Evolutionary conservation across 108 stramenopile genomes (phyloP).

Genomic region (Fistulifera solaris): DNA sequence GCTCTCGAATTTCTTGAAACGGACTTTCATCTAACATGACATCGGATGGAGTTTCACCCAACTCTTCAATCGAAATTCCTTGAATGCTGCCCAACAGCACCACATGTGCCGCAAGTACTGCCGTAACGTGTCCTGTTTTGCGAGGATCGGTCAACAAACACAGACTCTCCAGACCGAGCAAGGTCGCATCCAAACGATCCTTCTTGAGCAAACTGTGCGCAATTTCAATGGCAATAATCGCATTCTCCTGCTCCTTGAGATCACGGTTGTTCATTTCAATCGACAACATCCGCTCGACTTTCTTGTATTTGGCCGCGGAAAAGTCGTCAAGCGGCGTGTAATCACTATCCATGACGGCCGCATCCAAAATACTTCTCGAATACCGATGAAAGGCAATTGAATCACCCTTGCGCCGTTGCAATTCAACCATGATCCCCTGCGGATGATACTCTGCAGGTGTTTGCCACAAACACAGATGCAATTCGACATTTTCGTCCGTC

Average conservation of each 20-base stretch:
- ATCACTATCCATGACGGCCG: conserved; percentile 68
- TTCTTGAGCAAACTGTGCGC: conserved; percentile 77
- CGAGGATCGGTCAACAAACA: conserved; percentile 71
- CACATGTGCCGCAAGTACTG: conserved; percentile 71
- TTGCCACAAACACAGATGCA: conserved; percentile 47
- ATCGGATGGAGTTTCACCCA: neutral
- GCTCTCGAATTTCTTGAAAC: conserved; percentile 72
- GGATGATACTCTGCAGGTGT: conserved; percentile 7
- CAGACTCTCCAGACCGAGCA: conserved; percentile 71
- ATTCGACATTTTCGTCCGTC: conserved; percentile 42
- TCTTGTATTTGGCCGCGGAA: conserved; percentile 14
- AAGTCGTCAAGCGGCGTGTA: conserved; percentile 10
- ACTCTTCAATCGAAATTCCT: conserved; percentile 28
- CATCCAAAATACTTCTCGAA: conserved; percentile 61
- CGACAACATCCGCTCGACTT: conserved; percentile 32
- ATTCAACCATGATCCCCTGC: conserved; percentile 49
- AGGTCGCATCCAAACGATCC: conserved; percentile 79
- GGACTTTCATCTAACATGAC: conserved; percentile 58
- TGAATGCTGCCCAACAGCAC: conserved; percentile 63
- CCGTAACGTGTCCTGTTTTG: conserved; percentile 62
- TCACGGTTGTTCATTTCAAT: conserved; percentile 20
- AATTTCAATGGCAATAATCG: conserved; percentile 73
- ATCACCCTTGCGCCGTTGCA: conserved; percentile 72
- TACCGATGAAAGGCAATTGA: conserved; percentile 75
- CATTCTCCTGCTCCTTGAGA: conserved; percentile 42